Conservation (phyloP, 2,329 filamentous ascomycete genomes). For the Penicillium rolfsii region DNA sequence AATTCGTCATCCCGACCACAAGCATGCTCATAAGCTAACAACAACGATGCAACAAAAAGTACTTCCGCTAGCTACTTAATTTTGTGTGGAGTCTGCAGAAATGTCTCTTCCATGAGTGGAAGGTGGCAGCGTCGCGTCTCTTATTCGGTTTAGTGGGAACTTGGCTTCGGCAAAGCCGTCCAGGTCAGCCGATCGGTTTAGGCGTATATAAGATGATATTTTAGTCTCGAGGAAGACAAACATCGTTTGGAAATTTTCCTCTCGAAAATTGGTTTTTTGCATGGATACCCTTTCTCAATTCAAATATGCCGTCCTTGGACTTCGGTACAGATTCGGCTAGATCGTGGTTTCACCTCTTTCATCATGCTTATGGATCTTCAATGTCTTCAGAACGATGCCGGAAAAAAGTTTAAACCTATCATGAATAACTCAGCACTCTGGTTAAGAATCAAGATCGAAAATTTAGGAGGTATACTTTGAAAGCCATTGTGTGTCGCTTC, state of each 20-base stretch:
- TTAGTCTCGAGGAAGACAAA: too few relatives aligned
- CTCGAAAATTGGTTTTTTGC: not conserved
- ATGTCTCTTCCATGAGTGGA: not conserved
- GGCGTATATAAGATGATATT: not conserved
- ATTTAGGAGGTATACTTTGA: constrained; percentile 34
- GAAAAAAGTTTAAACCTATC: constrained; percentile 34
- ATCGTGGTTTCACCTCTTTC: constrained; percentile 5
- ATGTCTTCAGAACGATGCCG: constrained; percentile 30
- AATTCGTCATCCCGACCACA: not conserved
- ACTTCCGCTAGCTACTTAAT: not conserved
- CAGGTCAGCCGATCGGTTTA: not conserved
- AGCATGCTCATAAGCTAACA: constrained; percentile 5
- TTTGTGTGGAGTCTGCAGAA: not conserved
- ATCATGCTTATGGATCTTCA: constrained; percentile 33
- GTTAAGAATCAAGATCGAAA: not conserved
- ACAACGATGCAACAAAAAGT: not conserved
- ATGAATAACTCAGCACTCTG: not conserved
- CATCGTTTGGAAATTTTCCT: not conserved
- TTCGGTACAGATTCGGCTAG: not conserved
- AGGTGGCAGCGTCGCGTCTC: not conserved
- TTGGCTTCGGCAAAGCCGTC: not conserved
- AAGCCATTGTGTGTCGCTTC: constrained; percentile 27
- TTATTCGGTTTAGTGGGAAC: not conserved
- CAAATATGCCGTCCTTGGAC: too few relatives aligned
- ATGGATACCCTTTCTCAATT: not conserved